Evolutionary conservation across 768 basidiomycete species (phyloP).

Genomic region (Clavulina sp.): DNA sequence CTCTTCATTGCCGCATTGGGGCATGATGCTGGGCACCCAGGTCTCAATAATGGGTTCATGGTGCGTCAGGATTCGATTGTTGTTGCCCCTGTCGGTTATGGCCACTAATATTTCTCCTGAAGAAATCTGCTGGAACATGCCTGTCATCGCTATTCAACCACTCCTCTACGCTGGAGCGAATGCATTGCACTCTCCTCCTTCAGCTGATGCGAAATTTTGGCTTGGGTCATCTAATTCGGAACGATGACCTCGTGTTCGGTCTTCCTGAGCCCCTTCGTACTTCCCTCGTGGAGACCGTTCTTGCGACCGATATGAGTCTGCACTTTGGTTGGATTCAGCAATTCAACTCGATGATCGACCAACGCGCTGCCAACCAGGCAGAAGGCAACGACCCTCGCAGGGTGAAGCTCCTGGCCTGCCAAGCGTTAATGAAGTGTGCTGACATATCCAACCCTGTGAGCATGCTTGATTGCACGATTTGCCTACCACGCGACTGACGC

Average conservation of each 20-base stretch:
- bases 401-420: constrained; percentile 45
- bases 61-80: constrained; percentile 29
- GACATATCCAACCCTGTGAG: constrained; percentile 97
- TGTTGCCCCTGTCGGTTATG: neutral
- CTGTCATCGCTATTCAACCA: constrained; percentile 78
- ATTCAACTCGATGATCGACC: constrained; percentile 28
- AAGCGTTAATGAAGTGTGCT: constrained; percentile 89
- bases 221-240: constrained; percentile 29
- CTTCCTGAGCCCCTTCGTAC: constrained; percentile 28
- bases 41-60: constrained; percentile 87
- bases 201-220: constrained; percentile 69
- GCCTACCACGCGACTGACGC: constrained; percentile 1
- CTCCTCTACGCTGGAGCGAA: constrained; percentile 76
- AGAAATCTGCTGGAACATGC: constrained; percentile 91
- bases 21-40: constrained; percentile 95
- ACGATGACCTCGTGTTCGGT: constrained; percentile 11
- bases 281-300: constrained; percentile 60
- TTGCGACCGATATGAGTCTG: constrained; percentile 90
- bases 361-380: constrained; percentile 8
- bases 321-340: constrained; percentile 70
- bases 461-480: constrained; percentile 11
- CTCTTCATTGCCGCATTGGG: constrained; percentile 87
- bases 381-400: constrained; percentile 8
- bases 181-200: constrained; percentile 73
- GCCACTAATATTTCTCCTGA: constrained; percentile 4